Base-by-base conservation (phyloP, 169 alveolate species). In the Eimeria falciformis region DNA sequence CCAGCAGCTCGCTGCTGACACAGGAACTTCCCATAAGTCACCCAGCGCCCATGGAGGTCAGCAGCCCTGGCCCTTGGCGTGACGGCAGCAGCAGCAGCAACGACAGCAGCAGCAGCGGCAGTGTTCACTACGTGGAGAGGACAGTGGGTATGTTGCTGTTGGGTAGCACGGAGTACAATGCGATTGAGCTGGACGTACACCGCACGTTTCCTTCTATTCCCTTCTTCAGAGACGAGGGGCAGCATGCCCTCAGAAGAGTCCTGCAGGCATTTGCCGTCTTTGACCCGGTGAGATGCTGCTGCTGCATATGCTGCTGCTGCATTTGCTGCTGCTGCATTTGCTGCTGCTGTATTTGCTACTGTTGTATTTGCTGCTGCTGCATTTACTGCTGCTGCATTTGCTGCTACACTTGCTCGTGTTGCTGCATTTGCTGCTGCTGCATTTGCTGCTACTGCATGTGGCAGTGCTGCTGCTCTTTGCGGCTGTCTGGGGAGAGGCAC, bases 191-290 rank as follows among this genome's bases (percentile, higher is more conserved):
- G 85, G 85, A 75, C 85, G 85, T 75, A 18, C 56, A 45, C 40
- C 85, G 85, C 9, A 75, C 85, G 33, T 75, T 75, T 43, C 85
- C 85, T 6, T 75, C 85, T 12, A 45, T 75, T 4, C 85, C 85
- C 18, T 75, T 75, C 85, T 75, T 75, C 65, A 75, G 45, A 45
- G 25, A 62, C 11, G 85, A 75, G 43, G 85, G 88, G 12, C 68
- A 78, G 73, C 11, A 18, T 3, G 53, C 33, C 5, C 25, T 88
- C 56, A 17, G 73, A 2, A 56, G 89, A 29, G 33, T 88, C 45
- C 93, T 88, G 5, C 75, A 88, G 45, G 93, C 93, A 33, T 88
- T 58, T 23, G 93, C 93, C 17, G 45, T 69, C 65, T 88, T 46
- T 47, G 93, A 88, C 37, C 88, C 93, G 3, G 91, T 84, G 29